Evolutionary conservation across 176 grass and related monocot species (phyloP).

Genomic region (Secale cereale): DNA sequence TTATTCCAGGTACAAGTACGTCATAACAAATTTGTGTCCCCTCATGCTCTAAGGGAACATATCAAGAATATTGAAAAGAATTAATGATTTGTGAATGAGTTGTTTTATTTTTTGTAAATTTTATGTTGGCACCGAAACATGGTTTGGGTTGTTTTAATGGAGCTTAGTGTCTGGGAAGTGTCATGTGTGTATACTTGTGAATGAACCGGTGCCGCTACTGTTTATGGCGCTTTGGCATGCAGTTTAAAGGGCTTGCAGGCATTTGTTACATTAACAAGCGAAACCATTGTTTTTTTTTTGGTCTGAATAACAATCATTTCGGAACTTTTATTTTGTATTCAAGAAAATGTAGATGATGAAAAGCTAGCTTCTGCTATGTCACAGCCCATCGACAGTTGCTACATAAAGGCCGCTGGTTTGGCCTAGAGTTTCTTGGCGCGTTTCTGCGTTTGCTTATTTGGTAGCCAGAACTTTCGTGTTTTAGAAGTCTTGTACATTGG

Average conservation of each 20-base stretch:
- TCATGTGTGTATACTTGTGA: too few relatives aligned
- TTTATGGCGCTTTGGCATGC: background rate
- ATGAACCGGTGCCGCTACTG: background rate
- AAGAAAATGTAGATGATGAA: background rate
- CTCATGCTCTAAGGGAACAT: slow-evolving; percentile 49
- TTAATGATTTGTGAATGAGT: too few relatives aligned
- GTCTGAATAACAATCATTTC: background rate
- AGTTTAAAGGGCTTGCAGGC: background rate
- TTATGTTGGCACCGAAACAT: background rate
- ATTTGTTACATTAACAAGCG: too few relatives aligned
- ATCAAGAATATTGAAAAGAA: slow-evolving; percentile 47
- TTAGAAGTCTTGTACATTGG: too few relatives aligned
- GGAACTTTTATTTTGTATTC: background rate
- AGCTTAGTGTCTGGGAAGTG: background rate
- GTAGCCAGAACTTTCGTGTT: background rate
- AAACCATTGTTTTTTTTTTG: background rate
- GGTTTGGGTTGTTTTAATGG: background rate
- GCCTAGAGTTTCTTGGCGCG: background rate
- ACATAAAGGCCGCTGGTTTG: background rate
- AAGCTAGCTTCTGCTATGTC: background rate
- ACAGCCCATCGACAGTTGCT: background rate
- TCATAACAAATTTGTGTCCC: slow-evolving; percentile 46
- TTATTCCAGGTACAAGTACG: slow-evolving; percentile 49
- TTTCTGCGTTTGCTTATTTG: background rate
- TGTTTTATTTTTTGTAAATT: too few relatives aligned